Conservation (phyloP, 768 basidiomycete genomes). For the Auricularia sp. region DNA sequence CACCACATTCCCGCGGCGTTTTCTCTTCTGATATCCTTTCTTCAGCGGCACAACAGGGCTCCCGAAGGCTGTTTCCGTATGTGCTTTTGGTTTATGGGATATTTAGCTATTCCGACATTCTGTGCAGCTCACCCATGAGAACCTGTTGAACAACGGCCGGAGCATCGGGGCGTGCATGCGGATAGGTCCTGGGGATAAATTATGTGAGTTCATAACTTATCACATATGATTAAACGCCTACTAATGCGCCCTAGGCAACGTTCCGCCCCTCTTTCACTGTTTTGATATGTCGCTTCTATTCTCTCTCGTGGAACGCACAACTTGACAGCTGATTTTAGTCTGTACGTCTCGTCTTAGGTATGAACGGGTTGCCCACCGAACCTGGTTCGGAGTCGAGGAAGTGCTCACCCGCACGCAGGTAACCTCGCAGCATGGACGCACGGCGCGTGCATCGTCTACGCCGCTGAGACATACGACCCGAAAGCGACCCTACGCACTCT, state of each 20-base stretch:
- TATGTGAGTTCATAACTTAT: conserved; percentile 35
- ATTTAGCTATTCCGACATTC: not conserved
- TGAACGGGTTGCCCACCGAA: not conserved
- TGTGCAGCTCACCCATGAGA: conserved; percentile 60
- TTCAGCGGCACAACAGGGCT: conserved; percentile 67
- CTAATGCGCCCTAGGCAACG: conserved; percentile 46
- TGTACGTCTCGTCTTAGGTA: conserved; percentile 9
- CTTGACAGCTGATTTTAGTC: not conserved
- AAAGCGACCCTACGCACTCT: not conserved
- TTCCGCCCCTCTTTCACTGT: conserved; percentile 78
- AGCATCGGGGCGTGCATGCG: conserved; percentile 65
- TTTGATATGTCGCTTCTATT: conserved; percentile 57
- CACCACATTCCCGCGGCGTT: not conserved
- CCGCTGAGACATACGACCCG: conserved; percentile 57
- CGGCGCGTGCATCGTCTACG: conserved; percentile 65
- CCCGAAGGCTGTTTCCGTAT: conserved; percentile 76
- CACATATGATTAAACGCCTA: conserved; percentile 13
- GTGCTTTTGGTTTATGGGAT: conserved; percentile 17
- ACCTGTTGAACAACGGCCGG: conserved; percentile 69
- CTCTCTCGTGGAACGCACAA: not conserved
- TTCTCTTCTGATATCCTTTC: not conserved
- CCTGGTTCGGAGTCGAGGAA: conserved; percentile 23
- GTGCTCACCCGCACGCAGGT: conserved; percentile 30
- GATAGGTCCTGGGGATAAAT: conserved; percentile 51
- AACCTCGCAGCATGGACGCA: conserved; percentile 73